Conservation (phyloP, 2,329 filamentous ascomycete species). For the Cladorrhinum sp. region DNA sequence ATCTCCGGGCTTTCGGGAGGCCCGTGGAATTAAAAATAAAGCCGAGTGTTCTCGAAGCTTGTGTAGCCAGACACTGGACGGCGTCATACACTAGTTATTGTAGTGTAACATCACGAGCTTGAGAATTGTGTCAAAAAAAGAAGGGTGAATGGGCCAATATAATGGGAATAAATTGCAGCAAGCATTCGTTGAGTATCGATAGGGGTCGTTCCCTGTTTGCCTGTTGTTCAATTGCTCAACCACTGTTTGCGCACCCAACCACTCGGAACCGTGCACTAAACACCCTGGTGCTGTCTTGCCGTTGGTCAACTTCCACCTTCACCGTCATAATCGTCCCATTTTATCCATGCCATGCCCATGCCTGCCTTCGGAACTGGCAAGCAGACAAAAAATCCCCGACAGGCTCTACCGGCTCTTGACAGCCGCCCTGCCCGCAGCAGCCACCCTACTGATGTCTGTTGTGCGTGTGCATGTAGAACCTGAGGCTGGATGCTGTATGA, state of each 20-base stretch:
- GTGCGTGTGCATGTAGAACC: neutral
- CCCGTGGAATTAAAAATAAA: neutral
- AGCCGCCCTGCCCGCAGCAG: neutral
- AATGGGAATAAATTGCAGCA: neutral
- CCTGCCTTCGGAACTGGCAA: neutral
- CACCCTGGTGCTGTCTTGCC: neutral
- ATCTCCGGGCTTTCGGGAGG: neutral
- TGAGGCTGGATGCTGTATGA: neutral
- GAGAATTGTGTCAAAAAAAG: neutral
- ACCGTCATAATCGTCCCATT: neutral
- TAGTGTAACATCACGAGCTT: neutral
- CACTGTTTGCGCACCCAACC: constrained; percentile 2
- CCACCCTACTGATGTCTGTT: neutral
- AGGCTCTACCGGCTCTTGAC: neutral
- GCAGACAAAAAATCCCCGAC: neutral
- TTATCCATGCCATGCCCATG: neutral
- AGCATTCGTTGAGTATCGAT: neutral
- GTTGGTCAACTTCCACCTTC: neutral
- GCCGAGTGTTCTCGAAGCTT: neutral
- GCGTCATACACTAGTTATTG: neutral
- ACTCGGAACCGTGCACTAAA: constrained; percentile 9
- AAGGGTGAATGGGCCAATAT: neutral
- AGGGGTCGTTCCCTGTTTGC: constrained; percentile 4
- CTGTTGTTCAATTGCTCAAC: constrained; percentile 1
- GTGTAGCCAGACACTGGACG: neutral